phyloP scores from a whole-genome alignment of 306 rosid species.

The Prunus fruticosa region DNA sequence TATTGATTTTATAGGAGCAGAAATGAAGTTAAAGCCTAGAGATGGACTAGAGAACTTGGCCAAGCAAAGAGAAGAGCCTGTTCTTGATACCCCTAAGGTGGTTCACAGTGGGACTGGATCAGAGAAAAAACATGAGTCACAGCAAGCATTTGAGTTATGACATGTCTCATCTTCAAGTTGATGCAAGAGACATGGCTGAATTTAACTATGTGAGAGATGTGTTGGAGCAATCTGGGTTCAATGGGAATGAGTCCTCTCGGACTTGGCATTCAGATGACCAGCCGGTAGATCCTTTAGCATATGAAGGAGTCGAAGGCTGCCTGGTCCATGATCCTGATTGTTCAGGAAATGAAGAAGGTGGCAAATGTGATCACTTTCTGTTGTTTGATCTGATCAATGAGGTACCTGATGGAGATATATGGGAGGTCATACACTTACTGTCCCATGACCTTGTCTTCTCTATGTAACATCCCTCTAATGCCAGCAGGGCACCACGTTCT shows the following conservation, averaged over 20 bases:
- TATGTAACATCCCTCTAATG: slow-evolving; percentile 42
- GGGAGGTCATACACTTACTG: slow-evolving; percentile 60
- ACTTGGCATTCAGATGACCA: slow-evolving; percentile 59
- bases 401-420: slow-evolving; percentile 57
- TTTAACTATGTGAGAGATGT: slow-evolving; percentile 68
- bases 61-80: slow-evolving; percentile 23
- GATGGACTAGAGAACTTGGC: not conserved
- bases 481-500: slow-evolving; percentile 50
- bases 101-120: slow-evolving; percentile 16
- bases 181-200: slow-evolving; percentile 38
- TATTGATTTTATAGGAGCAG: not conserved
- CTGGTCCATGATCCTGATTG: slow-evolving; percentile 45
- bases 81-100: slow-evolving; percentile 13
- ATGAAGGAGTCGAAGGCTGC: slow-evolving; percentile 55
- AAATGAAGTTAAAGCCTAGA: not conserved
- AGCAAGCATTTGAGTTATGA: slow-evolving; percentile 19
- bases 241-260: slow-evolving; percentile 27
- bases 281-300: slow-evolving; percentile 51
- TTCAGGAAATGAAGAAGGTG: slow-evolving; percentile 41
- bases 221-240: slow-evolving; percentile 60
- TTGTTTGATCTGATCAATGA: slow-evolving; percentile 77
- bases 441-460: slow-evolving; percentile 45
- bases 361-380: slow-evolving; percentile 50
- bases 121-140: not conserved
- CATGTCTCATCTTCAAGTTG: slow-evolving; percentile 29